These are phyloP conservation scores for Peribolospora kevripleyi DNA, from an alignment of 768 basidiomycete species.

Conservation along the genomic window DNA sequence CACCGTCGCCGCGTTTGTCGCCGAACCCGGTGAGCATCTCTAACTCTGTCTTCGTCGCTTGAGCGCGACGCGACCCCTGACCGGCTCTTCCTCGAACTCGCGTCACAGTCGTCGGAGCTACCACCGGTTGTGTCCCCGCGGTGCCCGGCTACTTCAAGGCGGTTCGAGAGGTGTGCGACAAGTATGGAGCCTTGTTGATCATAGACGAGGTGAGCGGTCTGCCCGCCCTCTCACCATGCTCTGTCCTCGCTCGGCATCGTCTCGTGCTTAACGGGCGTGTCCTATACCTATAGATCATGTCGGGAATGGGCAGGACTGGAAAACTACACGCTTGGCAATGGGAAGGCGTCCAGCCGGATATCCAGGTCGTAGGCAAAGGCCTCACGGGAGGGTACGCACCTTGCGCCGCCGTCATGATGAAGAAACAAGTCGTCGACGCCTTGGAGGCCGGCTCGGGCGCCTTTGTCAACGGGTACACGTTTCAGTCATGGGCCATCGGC, in stretches of 20 bases:
- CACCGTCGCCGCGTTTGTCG: slow-evolving; percentile 12
- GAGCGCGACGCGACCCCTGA: neutral
- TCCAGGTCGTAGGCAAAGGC: slow-evolving; percentile 13
- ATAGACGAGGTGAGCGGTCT: slow-evolving; percentile 8
- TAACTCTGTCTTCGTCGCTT: neutral
- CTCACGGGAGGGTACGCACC: slow-evolving; percentile 12
- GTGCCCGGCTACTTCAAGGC: slow-evolving; percentile 11
- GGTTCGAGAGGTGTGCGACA: slow-evolving; percentile 11
- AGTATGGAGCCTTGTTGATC: slow-evolving; percentile 10
- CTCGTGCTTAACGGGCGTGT: neutral
- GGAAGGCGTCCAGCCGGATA: slow-evolving; percentile 12
- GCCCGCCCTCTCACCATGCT: neutral
- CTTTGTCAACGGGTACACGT: slow-evolving; percentile 12
- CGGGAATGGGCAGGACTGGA: slow-evolving; percentile 12
- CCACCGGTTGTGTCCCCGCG: neutral
- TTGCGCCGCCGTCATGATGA: slow-evolving; percentile 11
- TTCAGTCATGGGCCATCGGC: slow-evolving; percentile 8
- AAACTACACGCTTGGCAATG: slow-evolving; percentile 13
- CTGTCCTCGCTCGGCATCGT: too few species aligned
- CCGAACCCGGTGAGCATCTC: slow-evolving; percentile 3
- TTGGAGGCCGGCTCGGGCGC: slow-evolving; percentile 6
- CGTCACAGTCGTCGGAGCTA: slow-evolving; percentile 9
- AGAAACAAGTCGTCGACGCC: slow-evolving; percentile 9
- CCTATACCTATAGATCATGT: slow-evolving; percentile 9
- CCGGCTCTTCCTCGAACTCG: neutral